Conservation (phyloP, 1,284 basidiomycete species). For the Xerocomus nothofagi region DNA sequence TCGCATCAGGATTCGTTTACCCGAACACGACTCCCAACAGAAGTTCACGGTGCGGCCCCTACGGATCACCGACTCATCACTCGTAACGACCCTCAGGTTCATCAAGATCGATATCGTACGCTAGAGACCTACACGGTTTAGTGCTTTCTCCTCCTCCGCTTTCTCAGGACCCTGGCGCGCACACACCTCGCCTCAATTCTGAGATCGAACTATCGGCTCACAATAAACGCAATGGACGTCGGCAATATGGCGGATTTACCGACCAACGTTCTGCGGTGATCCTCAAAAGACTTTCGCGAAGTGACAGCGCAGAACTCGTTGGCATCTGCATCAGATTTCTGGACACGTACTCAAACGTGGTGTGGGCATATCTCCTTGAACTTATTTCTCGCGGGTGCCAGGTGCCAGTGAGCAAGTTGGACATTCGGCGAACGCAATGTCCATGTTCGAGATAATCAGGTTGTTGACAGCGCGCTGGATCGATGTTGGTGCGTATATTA, state of each 20-base stretch:
- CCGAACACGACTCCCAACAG: background rate
- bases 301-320: conserved; percentile 2
- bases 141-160: background rate
- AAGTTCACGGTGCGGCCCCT: no score
- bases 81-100: background rate
- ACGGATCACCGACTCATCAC: background rate
- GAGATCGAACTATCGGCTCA: background rate
- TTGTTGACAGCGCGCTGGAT: conserved; percentile 15
- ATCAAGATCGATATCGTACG: background rate
- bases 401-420: conserved; percentile 13
- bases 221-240: background rate
- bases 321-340: conserved; percentile 10
- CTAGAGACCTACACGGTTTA: conserved; percentile 11
- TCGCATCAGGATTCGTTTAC: background rate
- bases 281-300: background rate
- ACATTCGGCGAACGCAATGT: conserved; percentile 11
- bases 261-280: conserved; percentile 12
- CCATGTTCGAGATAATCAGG: conserved; percentile 2
- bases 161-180: background rate
- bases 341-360: conserved; percentile 13
- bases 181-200: background rate
- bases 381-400: conserved; percentile 12
- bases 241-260: background rate
- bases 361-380: conserved; percentile 7
- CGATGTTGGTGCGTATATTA: conserved; percentile 18